Conservation (phyloP, 208 protist species). For the Entamoeba invadens region DNA sequence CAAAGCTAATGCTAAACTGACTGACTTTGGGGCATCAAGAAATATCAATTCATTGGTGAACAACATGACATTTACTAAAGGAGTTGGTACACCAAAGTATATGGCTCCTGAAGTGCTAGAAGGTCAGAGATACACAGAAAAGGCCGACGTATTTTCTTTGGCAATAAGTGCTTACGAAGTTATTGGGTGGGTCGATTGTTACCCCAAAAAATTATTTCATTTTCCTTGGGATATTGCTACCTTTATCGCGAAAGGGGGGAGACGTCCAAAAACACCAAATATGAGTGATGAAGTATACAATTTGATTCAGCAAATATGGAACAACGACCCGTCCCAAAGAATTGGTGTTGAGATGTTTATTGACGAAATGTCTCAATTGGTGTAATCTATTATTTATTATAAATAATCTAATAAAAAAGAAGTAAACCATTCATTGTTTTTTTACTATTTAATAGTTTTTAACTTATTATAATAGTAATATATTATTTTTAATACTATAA, state of each 20-base stretch:
- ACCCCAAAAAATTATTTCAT: background rate
- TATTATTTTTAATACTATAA: too few species aligned
- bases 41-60: background rate
- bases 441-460: too few species aligned
- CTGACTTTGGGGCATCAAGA: too few species aligned
- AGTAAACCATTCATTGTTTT: too few species aligned
- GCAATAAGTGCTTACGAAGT: background rate
- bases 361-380: too few species aligned
- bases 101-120: background rate
- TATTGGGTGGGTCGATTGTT: background rate
- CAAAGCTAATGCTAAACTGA: too few species aligned
- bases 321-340: background rate
- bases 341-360: background rate
- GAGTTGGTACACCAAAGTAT: background rate
- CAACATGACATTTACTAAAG: background rate
- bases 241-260: background rate
- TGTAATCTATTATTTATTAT: too few species aligned
- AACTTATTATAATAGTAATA: too few species aligned
- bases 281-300: background rate
- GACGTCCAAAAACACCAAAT: background rate
- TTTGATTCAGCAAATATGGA: background rate
- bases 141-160: background rate
- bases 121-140: background rate
- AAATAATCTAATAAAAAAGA: too few species aligned
- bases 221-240: background rate